phyloP scores from a whole-genome alignment of 2,329 filamentous ascomycete species.

The Ascocoryne sarcoides region DNA sequence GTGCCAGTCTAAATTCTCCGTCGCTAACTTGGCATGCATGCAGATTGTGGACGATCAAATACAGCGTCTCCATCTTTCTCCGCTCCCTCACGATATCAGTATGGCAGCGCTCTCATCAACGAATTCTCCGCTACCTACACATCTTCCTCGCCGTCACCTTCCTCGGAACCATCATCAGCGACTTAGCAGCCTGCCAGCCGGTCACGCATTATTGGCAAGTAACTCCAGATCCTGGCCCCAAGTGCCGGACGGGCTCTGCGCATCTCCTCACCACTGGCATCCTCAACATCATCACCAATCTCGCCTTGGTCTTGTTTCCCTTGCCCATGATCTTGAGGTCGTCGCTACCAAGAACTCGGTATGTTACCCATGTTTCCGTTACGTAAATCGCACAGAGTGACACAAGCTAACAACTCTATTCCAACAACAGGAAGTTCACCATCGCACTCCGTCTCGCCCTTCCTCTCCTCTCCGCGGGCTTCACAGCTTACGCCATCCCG shows the following conservation, averaged over 20 bases:
- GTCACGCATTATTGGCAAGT: conserved; percentile 72
- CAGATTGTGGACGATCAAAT: conserved; percentile 87
- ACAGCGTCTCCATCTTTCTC: conserved; percentile 82
- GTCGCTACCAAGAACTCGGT: conserved; percentile 54
- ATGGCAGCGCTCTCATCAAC: conserved; percentile 69
- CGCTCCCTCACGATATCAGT: conserved; percentile 71
- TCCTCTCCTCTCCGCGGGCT: conserved; percentile 64
- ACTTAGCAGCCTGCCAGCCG: conserved; percentile 72
- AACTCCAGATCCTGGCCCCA: conserved; percentile 69
- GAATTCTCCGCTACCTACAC: conserved; percentile 62
- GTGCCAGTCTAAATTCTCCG: too few relatives aligned
- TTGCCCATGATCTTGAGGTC: conserved; percentile 78
- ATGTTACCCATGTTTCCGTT: conserved; percentile 3
- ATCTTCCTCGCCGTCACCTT: conserved; percentile 70
- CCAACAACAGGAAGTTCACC: conserved; percentile 57
- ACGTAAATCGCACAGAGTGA: background rate
- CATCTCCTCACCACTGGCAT: conserved; percentile 80
- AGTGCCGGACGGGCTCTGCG: conserved; percentile 75
- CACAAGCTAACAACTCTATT: too few relatives aligned
- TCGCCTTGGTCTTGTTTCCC: conserved; percentile 77
- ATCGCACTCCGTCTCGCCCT: conserved; percentile 74
- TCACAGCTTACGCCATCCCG: conserved; percentile 69
- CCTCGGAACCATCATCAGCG: conserved; percentile 66
- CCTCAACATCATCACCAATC: conserved; percentile 79
- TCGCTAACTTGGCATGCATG: conserved; percentile 1